Base-by-base conservation (phyloP, 2,329 filamentous ascomycete genomes). In the Trematosphaeria pertusa region DNA sequence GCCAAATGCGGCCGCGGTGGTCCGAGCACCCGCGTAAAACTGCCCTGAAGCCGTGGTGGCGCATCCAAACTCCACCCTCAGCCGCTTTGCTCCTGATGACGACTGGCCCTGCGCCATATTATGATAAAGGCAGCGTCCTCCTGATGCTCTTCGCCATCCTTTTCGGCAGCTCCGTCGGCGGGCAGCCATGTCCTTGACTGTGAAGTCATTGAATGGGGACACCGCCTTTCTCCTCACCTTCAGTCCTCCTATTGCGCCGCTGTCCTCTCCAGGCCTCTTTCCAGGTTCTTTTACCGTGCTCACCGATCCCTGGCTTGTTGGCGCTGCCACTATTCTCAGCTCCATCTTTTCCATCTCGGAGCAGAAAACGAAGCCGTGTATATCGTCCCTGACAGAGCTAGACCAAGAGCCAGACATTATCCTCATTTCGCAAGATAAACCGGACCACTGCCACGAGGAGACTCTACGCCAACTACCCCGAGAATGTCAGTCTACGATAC, bases 271-370 rank as follows among this genome's bases (percentile, higher is more conserved):
- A 37, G 65, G 60, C 46, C 60, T 68, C 33, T 72, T 73, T 21
- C 75, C 77, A 10, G 75, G 52, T 22, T 78, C 81, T 3, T 90
- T 87, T 67, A 84, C 81, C 12, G 80, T 91, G 42, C 78, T 91
- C 31, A 71, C 91, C 39, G 87, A 92, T 65, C 88, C 88, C 3
- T 90, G 87, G 84, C 77, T 89, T 22, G 75, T 77, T 9, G 84
- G 85, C 0, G 73, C 81, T 3, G 83, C 84, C 9, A 81, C 80
- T 42, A 80, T 86, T 52, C 77, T 83, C 58, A 83, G 84, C 59
- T 75, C 81, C 20, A 79, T 77, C 60, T 85, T 89, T 67, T 85
- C 84, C 15, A 79, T 78, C 30, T 80, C 84, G 2, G 77, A 76
- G 35, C 84, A 84, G 52, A 83, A 75, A 33, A 68, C 76, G 14